Evolutionary conservation across 1,139 yeast species (phyloP).

Genomic region (Pichia sp.): DNA sequence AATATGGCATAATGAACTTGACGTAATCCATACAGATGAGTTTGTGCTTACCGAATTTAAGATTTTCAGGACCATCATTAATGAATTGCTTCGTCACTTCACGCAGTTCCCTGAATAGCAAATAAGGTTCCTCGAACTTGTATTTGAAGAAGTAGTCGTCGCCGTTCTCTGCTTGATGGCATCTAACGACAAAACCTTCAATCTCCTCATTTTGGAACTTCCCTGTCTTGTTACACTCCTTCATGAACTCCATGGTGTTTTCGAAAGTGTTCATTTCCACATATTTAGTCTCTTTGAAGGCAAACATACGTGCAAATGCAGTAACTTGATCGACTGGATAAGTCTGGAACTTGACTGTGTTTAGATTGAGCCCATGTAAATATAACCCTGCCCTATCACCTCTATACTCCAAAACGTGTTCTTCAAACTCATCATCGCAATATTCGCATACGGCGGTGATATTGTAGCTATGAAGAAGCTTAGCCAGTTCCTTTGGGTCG

Average conservation of each 20-base stretch:
- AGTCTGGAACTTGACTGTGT: constrained; percentile 58
- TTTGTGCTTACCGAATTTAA: constrained; percentile 45
- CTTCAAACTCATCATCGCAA: constrained; percentile 92
- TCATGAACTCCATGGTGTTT: constrained; percentile 44
- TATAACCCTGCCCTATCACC: constrained; percentile 71
- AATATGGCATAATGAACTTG: constrained; percentile 52
- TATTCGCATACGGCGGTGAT: constrained; percentile 87
- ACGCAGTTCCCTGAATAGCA: constrained; percentile 84
- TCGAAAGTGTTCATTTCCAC: constrained; percentile 33
- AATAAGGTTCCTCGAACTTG: constrained; percentile 93
- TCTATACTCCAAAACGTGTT: constrained; percentile 77
- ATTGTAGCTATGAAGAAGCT: constrained; percentile 40
- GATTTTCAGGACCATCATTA: constrained; percentile 34
- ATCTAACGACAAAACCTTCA: constrained; percentile 91
- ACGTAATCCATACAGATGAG: constrained; percentile 61
- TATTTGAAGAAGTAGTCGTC: constrained; percentile 75
- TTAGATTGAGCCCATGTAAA: constrained; percentile 79
- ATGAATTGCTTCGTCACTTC: constrained; percentile 70
- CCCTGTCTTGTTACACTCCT: constrained; percentile 58
- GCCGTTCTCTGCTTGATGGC: constrained; percentile 28
- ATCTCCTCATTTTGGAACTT: constrained; percentile 63
- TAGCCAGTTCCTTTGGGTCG: constrained; percentile 46
- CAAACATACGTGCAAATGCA: constrained; percentile 60
- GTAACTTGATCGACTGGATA: constrained; percentile 54
- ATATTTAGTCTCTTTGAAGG: constrained; percentile 54